Conservation (phyloP, 805 yeast genomes). For the Wickerhamomyces subpelliculosus region DNA sequence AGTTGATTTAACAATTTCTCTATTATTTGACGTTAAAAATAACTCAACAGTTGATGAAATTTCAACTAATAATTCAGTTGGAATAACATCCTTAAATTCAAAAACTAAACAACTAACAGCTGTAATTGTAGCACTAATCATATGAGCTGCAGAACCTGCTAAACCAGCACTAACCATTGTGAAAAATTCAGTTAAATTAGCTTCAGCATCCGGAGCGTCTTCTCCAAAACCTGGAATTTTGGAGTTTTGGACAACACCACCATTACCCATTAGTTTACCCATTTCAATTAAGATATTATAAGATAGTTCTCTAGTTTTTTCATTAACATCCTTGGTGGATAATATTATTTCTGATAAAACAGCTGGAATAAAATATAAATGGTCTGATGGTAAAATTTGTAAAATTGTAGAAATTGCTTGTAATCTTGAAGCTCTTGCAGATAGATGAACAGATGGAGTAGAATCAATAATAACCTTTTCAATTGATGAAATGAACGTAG, state of each 20-base stretch:
- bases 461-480: slow-evolving; percentile 52
- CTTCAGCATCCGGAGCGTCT: slow-evolving; percentile 54
- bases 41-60: slow-evolving; percentile 81
- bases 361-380: slow-evolving; percentile 73
- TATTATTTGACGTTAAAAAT: slow-evolving; percentile 81
- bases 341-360: slow-evolving; percentile 82
- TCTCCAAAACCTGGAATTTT: slow-evolving; percentile 61
- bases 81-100: slow-evolving; percentile 70
- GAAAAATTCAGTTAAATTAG: slow-evolving; percentile 74
- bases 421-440: slow-evolving; percentile 79
- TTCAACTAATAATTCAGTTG: slow-evolving; percentile 57
- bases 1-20: slow-evolving; percentile 91
- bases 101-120: slow-evolving; percentile 81
- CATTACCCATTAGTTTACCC: slow-evolving; percentile 67
- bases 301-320: slow-evolving; percentile 79
- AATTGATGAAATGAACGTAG: slow-evolving; percentile 47
- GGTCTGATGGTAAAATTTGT: slow-evolving; percentile 53
- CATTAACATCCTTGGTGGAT: slow-evolving; percentile 88
- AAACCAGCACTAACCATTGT: slow-evolving; percentile 95
- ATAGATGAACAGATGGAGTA: slow-evolving; percentile 50
- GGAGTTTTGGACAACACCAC: slow-evolving; percentile 60
- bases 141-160: slow-evolving; percentile 89
- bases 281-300: slow-evolving; percentile 68
- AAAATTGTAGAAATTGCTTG: slow-evolving; percentile 57
- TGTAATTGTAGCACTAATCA: slow-evolving; percentile 94